These are phyloP conservation scores for Logfia minima DNA, from an alignment of 129 eudicot genomes.

Conservation along the genomic window DNA sequence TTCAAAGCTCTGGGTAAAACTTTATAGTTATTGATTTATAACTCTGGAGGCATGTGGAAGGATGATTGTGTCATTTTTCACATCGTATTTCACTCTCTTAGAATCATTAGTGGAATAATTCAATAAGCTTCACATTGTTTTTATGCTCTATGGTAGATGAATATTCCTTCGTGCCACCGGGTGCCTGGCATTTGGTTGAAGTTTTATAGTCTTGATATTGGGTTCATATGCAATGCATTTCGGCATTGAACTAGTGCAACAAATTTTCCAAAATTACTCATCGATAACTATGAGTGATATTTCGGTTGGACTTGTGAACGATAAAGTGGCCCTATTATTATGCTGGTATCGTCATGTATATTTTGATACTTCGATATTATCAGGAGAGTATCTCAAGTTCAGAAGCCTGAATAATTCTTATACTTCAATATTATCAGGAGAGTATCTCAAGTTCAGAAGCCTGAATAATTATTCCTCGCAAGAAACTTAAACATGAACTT, in stretches of 20 bases:
- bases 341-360: background rate
- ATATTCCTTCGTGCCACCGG: background rate
- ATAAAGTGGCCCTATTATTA: background rate
- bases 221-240: background rate
- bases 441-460: background rate
- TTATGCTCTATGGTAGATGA: conserved; percentile 7
- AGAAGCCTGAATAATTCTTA: no score
- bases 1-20: background rate
- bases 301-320: background rate
- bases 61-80: background rate
- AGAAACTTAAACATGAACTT: background rate
- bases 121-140: background rate
- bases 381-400: background rate
- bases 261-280: background rate
- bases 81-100: background rate
- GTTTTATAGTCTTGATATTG: background rate
- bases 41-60: background rate
- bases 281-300: background rate
- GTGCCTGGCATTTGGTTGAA: background rate
- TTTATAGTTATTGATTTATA: background rate
- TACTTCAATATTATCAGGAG: no score
- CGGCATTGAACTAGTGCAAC: background rate
- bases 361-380: background rate
- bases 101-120: background rate
- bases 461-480: background rate